These are phyloP conservation scores for Byssothecium circinans DNA, from an alignment of 2,329 filamentous ascomycete species.

Conservation along the genomic window DNA sequence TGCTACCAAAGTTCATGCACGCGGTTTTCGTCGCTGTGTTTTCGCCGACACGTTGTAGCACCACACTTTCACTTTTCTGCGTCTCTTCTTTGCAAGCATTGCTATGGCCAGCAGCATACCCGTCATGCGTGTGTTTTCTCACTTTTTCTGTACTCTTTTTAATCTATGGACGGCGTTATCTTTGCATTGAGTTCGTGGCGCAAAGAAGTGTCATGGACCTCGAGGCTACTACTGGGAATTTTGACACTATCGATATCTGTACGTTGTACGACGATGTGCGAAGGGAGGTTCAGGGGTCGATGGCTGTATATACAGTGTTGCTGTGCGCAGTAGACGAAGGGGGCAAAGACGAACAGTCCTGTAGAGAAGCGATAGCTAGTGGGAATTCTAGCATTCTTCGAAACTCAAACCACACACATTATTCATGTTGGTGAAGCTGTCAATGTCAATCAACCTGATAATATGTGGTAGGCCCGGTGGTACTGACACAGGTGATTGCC, in stretches of 20 bases:
- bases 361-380: too few relatives aligned
- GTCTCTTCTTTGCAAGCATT: not conserved
- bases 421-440: too few relatives aligned
- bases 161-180: not conserved
- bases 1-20: conserved; percentile 4
- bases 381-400: too few relatives aligned
- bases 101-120: not conserved
- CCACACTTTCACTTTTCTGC: not conserved
- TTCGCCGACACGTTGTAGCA: conserved; percentile 5
- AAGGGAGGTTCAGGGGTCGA: not conserved
- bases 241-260: too few relatives aligned
- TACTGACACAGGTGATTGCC: too few relatives aligned
- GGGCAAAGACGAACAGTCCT: not conserved
- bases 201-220: too few relatives aligned
- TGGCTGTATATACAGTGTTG: not conserved
- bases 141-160: not conserved
- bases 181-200: too few relatives aligned
- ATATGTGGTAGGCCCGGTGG: too few relatives aligned
- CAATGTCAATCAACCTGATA: too few relatives aligned
- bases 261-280: too few relatives aligned
- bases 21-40: conserved; percentile 6
- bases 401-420: too few relatives aligned
- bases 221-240: too few relatives aligned
- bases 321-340: not conserved
- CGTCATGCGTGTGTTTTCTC: not conserved